Evolutionary conservation across 1,284 basidiomycete genomes (phyloP), one percentile per base, ranked within the genome.

Genomic region (Vanrija pseudolonga): DNA sequence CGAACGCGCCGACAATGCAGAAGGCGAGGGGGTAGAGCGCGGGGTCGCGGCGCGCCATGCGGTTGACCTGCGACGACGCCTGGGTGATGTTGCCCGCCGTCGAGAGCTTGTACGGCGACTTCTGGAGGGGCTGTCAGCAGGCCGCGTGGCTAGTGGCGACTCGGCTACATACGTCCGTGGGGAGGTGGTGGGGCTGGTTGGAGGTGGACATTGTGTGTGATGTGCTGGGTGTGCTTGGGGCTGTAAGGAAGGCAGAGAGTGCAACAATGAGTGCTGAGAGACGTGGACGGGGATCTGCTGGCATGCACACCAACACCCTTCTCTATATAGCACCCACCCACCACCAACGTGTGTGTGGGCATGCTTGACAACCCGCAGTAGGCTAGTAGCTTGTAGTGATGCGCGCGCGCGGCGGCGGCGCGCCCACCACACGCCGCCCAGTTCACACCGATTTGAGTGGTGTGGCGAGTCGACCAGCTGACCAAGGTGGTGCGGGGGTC

Each of bases 1-100:
- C 68, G 43, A 72, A 58, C 37, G 67, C 66, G 53, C 67, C 69
- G 46, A 65, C 65, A 50, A 77, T 65, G 64, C 76, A 66, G 50
- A 72, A 51, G 47, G 62, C 52, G 40, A 77, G 56, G 6, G 76
- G 76, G 67, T 76, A 77, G 19, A 77, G 66, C 6, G 73, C 72
- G 3, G 76, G 76, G 59, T 77, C 76, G 28, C 71, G 65, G 59
- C 73, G 72, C 43, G 74, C 76, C 57, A 74, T 71, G 56, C 70
- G 60, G 69, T 76, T 76, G 60, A 76, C 71, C 23, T 64, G 62
- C 26, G 63, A 49, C 38, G 72, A 71, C 12, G 72, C 74, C 57
- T 76, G 71, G 44, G 63, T 56, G 47, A 71, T 49, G 61, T 72
- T 69, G 22, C 54, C 62, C 9, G 59, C 39, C 37, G 66, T 52